A percentile compares a stretch with the other conserved stretches of the same genome.
These are phyloP conservation scores for Penicillium manginii DNA, from an alignment of 495 filamentous ascomycete species.

Conservation along the genomic window DNA sequence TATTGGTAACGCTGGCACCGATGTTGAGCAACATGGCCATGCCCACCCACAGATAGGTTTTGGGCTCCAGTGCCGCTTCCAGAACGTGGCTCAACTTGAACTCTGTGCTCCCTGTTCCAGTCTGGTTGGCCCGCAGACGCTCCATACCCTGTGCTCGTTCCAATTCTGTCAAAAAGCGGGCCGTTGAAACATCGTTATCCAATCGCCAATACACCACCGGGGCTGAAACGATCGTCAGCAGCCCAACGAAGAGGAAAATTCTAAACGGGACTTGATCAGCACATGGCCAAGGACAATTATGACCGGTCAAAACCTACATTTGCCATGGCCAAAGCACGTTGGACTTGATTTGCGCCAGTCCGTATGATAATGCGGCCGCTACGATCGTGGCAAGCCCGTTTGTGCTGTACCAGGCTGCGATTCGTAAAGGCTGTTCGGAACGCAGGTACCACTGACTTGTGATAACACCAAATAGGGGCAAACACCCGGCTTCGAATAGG, in stretches of 20 bases:
- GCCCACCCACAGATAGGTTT: slow-evolving; percentile 52
- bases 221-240: slow-evolving; percentile 50
- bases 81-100: slow-evolving; percentile 51
- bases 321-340: slow-evolving; percentile 61
- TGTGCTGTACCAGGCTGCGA: slow-evolving; percentile 54
- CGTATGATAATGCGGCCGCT: slow-evolving; percentile 49
- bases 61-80: slow-evolving; percentile 52
- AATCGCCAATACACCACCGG: slow-evolving; percentile 49
- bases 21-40: slow-evolving; percentile 65
- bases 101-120: slow-evolving; percentile 53
- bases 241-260: slow-evolving; percentile 51
- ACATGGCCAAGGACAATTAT: not conserved
- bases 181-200: slow-evolving; percentile 53
- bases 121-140: slow-evolving; percentile 65
- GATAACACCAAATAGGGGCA: slow-evolving; percentile 61
- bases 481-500: slow-evolving; percentile 58
- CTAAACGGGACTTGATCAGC: slow-evolving; percentile 16
- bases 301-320: slow-evolving; percentile 46
- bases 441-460: slow-evolving; percentile 55
- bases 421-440: slow-evolving; percentile 52
- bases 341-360: slow-evolving; percentile 59
- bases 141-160: slow-evolving; percentile 64
- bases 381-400: slow-evolving; percentile 54
- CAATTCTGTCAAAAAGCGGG: slow-evolving; percentile 61
- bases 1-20: slow-evolving; percentile 62